These are phyloP conservation scores for Beauveria sp. DNA, from an alignment of 2,329 filamentous ascomycete genomes.

Conservation along the genomic window DNA sequence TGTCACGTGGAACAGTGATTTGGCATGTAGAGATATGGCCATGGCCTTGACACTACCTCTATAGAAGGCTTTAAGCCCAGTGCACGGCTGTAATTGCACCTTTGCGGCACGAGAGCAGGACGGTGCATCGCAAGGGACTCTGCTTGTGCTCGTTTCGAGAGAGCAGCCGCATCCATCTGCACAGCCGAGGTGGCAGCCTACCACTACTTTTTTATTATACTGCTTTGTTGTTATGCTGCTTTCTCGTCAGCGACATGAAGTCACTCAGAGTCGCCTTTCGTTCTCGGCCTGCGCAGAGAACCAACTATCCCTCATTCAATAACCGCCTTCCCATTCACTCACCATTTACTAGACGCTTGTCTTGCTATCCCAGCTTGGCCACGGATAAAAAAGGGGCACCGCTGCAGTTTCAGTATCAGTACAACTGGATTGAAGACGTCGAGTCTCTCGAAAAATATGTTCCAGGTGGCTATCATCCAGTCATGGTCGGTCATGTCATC, in stretches of 20 bases:
- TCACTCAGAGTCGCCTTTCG: neutral
- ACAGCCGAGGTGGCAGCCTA: too few species aligned
- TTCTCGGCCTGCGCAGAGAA: neutral
- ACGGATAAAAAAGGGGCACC: neutral
- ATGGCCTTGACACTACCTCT: too few species aligned
- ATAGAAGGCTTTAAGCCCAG: too few species aligned
- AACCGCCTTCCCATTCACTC: neutral
- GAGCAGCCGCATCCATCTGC: too few species aligned
- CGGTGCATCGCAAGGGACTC: too few species aligned
- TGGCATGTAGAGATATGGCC: too few species aligned
- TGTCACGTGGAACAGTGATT: too few species aligned
- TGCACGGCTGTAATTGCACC: too few species aligned
- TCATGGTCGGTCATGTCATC: neutral
- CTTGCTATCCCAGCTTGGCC: neutral
- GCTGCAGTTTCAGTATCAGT: neutral
- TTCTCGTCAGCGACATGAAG: neutral
- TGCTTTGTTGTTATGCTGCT: neutral
- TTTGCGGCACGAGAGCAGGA: too few species aligned
- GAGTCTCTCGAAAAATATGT: constrained; percentile 4
- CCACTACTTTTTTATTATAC: too few species aligned
- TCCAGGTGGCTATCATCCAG: neutral
- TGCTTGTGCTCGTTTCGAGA: too few species aligned
- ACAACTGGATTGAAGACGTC: constrained; percentile 6
- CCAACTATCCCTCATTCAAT: neutral
- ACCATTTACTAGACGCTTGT: neutral